A percentile compares a stretch with the other conserved stretches of the same genome.
Conservation (phyloP, 225 moss, liverwort and hornwort species). For the Polytrichum commune region DNA sequence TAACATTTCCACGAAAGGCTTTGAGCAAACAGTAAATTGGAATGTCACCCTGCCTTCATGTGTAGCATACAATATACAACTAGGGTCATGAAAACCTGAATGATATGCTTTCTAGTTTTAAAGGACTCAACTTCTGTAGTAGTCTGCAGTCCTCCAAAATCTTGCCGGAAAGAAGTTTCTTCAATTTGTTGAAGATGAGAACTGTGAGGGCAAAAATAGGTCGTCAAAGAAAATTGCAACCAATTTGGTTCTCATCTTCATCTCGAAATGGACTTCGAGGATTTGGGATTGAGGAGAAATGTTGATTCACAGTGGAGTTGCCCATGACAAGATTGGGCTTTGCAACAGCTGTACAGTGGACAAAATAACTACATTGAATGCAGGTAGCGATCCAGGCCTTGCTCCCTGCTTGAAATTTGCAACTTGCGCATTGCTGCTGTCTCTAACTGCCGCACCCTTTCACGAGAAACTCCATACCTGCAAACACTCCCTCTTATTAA, state of each 20-base stretch:
- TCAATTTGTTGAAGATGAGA: conserved; percentile 24
- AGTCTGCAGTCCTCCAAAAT: conserved; percentile 7
- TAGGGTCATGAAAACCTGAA: conserved; percentile 12
- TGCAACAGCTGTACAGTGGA: conserved; percentile 36
- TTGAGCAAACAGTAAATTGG: conserved; percentile 15
- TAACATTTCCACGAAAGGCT: conserved; percentile 8
- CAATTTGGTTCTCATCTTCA: conserved; percentile 19
- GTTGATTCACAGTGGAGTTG: conserved; percentile 26
- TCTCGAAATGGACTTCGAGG: conserved; percentile 16
- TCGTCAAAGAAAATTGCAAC: conserved; percentile 13
- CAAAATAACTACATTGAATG: conserved; percentile 30
- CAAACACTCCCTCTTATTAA: not conserved
- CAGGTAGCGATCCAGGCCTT: conserved; percentile 63
- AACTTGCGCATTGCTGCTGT: conserved; percentile 69
- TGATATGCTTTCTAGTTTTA: conserved; percentile 11
- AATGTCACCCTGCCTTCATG: conserved; percentile 16
- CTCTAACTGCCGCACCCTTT: conserved; percentile 65
- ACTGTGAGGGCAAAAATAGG: conserved; percentile 12
- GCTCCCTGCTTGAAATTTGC: conserved; percentile 60
- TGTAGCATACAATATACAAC: conserved; percentile 41
- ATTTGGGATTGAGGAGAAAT: conserved; percentile 13
- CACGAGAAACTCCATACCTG: conserved; percentile 70
- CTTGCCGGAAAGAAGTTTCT: too few relatives aligned
- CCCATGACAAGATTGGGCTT: conserved; percentile 23
- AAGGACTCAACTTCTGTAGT: not conserved